Evolutionary conservation across 78 protist genomes (phyloP).

Genomic region (Emiliania huxleyi): DNA sequence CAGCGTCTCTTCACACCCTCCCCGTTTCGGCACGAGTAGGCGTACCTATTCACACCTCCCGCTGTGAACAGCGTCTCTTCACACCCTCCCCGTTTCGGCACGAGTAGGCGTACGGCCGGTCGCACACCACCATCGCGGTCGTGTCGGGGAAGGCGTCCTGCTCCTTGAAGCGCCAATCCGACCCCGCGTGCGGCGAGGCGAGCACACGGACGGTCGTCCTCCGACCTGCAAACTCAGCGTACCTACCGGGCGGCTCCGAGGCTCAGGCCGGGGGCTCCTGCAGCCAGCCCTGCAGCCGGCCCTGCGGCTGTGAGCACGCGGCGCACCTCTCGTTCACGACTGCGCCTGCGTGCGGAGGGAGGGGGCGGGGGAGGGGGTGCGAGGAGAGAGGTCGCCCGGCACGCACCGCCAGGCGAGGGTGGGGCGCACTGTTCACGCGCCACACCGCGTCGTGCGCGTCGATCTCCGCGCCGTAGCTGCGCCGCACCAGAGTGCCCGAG

Average conservation of each 20-base stretch:
- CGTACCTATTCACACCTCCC: too few relatives aligned
- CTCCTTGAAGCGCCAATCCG: background rate
- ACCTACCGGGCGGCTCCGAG: too few relatives aligned
- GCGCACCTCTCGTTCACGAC: too few relatives aligned
- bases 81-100: constrained; percentile 7
- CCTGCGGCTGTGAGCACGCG: too few relatives aligned
- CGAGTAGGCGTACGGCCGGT: background rate
- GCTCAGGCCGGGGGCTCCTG: too few relatives aligned
- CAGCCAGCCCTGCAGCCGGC: too few relatives aligned
- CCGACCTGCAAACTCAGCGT: background rate
- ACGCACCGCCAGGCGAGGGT: too few relatives aligned
- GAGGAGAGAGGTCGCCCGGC: too few relatives aligned
- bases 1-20: too few relatives aligned
- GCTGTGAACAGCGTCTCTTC: too few relatives aligned
- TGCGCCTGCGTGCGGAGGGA: too few relatives aligned
- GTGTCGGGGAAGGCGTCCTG: background rate
- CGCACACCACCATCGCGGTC: background rate
- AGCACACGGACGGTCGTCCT: background rate
- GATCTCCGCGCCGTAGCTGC: background rate
- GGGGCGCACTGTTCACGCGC: constrained; percentile 5
- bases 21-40: constrained; percentile 4
- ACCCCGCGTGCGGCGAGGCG: background rate
- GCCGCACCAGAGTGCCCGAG: background rate
- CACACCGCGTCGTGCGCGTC: background rate
- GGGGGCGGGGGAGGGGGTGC: too few relatives aligned